Evolutionary conservation across 345 rosid genomes (phyloP), one percentile per base, ranked within the genome.

Genomic region (Arabidopsis arenosa): DNA sequence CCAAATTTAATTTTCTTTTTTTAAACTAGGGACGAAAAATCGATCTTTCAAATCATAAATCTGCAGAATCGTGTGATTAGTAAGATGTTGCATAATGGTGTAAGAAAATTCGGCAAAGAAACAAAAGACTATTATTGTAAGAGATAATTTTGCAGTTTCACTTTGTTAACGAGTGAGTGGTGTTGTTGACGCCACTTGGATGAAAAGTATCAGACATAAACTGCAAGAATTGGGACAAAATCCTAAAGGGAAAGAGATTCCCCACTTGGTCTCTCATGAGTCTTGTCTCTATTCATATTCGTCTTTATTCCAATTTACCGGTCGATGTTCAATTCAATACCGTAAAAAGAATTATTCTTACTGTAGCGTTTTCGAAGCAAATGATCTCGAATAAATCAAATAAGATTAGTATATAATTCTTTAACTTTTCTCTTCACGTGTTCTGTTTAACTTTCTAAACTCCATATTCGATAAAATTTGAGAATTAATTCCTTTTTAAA

Each of bases 211-310:
- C 43, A 69, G 80, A 76, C 80, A 76, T 36, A 70, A 69, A 63
- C 75, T 61, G 64, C n/a, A 36, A 32, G 21, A 41, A 67, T 21
- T 60, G 45, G 68, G 68, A 75, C 74, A 75, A 75, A 60, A 54
- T 44, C 36, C 77, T 53, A 61, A 63, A 66, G 17, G 37, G n/a
- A 9, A 75, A 75, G 75, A 62, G 80, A 76, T 69, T 68, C 80
- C 70, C 80, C 70, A 68, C 75, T 76, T 76, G 79, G 73, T 23
- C 40, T 52, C 41, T 61, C 52, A 17, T 41, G 60, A 59, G 79
- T 67, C 68, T 59, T 67, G 73, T 67, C 79, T 67, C 11, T 67
- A 75, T 45, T 49, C 39, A 49, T 60, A 49, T 60, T 59, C 54
- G 68, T 37, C 6, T 58, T 23, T 51, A 40, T 68, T 40, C 73